Percentiles rank a stretch among this genome's conserved stretches.
Conservation (phyloP, 345 rosid species). For the Cardamine chenopodiifolia region DNA sequence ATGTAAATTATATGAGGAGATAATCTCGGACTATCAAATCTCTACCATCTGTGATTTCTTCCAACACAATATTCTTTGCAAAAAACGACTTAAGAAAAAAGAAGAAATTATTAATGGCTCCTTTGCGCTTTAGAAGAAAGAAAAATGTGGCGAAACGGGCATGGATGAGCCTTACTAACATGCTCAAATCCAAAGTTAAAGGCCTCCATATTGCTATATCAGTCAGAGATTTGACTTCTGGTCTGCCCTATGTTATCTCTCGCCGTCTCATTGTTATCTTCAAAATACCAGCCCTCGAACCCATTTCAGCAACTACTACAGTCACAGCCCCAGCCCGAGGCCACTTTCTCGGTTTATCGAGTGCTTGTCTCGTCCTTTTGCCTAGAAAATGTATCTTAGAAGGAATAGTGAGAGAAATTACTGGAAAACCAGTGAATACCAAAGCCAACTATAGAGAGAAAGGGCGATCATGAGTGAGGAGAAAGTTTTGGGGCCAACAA, state of each 20-base stretch:
- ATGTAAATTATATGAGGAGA: too few species aligned
- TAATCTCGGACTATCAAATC: too few species aligned
- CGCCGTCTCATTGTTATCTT: slow-evolving; percentile 42
- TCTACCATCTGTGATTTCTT: neutral
- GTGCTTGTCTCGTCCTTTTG: slow-evolving; percentile 41
- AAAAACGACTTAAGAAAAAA: neutral
- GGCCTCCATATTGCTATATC: slow-evolving; percentile 44
- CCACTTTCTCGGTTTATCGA: neutral
- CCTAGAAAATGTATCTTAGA: neutral
- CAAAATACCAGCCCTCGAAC: slow-evolving; percentile 5
- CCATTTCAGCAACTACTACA: neutral
- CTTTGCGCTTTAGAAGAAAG: slow-evolving; percentile 45
- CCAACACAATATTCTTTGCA: slow-evolving; percentile 6
- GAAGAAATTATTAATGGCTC: slow-evolving; percentile 41
- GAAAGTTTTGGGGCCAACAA: neutral
- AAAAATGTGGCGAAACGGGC: slow-evolving; percentile 59
- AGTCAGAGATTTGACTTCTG: slow-evolving; percentile 44
- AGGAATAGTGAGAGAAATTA: slow-evolving; percentile 20
- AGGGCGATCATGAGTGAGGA: neutral
- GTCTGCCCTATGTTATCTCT: slow-evolving; percentile 47
- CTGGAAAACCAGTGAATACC: slow-evolving; percentile 26
- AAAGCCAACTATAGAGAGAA: slow-evolving; percentile 21
- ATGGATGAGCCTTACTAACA: slow-evolving; percentile 50
- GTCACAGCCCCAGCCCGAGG: neutral
- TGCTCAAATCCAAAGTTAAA: slow-evolving; percentile 50